These are phyloP conservation scores for Spinellus fusiger DNA, from an alignment of 192 early-diverging fungal genomes.

Conservation along the genomic window DNA sequence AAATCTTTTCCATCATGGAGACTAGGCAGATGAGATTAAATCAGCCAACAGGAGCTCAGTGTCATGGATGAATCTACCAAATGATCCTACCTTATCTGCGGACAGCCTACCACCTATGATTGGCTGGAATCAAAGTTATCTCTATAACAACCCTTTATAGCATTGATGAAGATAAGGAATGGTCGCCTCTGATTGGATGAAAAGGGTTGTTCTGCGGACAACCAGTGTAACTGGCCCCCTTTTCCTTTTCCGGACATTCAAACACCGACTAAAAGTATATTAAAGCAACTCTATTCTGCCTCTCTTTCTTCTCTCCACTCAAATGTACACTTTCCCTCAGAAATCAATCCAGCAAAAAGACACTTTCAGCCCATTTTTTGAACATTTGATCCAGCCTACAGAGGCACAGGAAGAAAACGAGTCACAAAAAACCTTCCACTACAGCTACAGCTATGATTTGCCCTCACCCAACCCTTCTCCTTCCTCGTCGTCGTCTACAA, in stretches of 20 bases:
- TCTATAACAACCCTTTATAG: conserved; percentile 4
- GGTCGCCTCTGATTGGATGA: background rate
- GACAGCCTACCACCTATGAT: conserved; percentile 3
- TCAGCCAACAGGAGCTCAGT: background rate
- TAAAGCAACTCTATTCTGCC: background rate
- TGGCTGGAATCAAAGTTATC: conserved; percentile 10
- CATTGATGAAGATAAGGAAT: conserved; percentile 20
- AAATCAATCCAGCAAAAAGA: background rate
- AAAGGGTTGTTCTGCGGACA: background rate
- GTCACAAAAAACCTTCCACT: background rate
- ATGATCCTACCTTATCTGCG: conserved; percentile 7
- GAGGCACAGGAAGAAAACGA: background rate
- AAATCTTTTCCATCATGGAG: background rate
- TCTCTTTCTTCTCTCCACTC: background rate
- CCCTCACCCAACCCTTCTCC: background rate
- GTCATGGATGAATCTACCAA: background rate
- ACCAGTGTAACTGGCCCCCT: background rate
- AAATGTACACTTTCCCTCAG: background rate
- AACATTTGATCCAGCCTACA: background rate
- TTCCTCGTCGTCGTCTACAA: too few relatives aligned
- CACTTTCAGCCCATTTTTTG: background rate
- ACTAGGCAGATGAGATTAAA: background rate
- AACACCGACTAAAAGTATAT: background rate
- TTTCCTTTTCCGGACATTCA: background rate
- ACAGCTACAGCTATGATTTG: too few relatives aligned